Evolutionary conservation across 768 basidiomycete genomes (phyloP).

Genomic region (Russula brevipes): DNA sequence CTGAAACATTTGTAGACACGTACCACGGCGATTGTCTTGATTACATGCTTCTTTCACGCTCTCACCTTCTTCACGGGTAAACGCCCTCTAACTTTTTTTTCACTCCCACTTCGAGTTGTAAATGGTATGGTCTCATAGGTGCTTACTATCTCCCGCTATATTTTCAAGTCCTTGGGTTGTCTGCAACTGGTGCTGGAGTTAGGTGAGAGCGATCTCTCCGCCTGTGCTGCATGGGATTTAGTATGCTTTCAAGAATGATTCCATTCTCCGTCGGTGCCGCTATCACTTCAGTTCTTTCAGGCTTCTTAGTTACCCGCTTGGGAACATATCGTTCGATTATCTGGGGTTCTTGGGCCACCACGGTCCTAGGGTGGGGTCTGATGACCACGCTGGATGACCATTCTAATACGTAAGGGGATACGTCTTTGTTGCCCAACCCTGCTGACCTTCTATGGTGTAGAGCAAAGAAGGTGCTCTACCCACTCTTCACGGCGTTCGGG

Average conservation of each 20-base stretch:
- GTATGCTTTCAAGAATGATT: slow-evolving; percentile 50
- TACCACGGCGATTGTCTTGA: slow-evolving; percentile 58
- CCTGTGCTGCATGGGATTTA: neutral
- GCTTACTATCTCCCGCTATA: slow-evolving; percentile 72
- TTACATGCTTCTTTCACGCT: slow-evolving; percentile 59
- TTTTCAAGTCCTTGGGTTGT: slow-evolving; percentile 72
- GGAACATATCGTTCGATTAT: slow-evolving; percentile 58
- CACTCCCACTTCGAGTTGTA: neutral
- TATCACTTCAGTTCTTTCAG: slow-evolving; percentile 49
- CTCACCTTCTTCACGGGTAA: slow-evolving; percentile 56
- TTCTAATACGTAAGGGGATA: slow-evolving; percentile 42
- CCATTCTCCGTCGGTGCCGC: slow-evolving; percentile 63
- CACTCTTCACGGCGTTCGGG: slow-evolving; percentile 59
- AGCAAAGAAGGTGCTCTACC: slow-evolving; percentile 59
- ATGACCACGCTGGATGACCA: slow-evolving; percentile 61
- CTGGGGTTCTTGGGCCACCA: slow-evolving; percentile 54
- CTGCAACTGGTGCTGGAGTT: slow-evolving; percentile 65
- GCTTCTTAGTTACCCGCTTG: slow-evolving; percentile 51
- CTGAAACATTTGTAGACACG: slow-evolving; percentile 47
- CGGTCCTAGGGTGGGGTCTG: slow-evolving; percentile 63
- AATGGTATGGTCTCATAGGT: slow-evolving; percentile 30
- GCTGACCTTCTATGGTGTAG: slow-evolving; percentile 32
- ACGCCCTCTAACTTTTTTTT: neutral
- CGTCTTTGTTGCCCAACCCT: too few relatives aligned
- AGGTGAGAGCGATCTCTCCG: slow-evolving; percentile 38